Evolutionary conservation across 2,329 filamentous ascomycete genomes (phyloP).

Genomic region (Colletotrichum cuscutae): DNA sequence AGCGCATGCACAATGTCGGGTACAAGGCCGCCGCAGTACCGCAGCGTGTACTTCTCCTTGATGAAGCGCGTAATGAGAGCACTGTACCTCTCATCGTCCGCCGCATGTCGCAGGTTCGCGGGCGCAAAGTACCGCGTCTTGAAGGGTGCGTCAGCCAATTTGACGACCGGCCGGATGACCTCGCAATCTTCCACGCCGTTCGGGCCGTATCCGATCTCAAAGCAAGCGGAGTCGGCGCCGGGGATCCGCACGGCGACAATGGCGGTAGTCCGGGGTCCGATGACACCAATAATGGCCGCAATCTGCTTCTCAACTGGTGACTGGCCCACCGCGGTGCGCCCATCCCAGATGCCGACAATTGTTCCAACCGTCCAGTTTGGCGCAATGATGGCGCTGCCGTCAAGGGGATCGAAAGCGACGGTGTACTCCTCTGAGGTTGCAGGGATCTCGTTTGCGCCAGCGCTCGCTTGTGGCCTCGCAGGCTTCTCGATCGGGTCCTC

Average conservation of each 20-base stretch:
- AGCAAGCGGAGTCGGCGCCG: slow-evolving; percentile 50
- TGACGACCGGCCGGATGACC: slow-evolving; percentile 54
- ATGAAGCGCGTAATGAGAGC: slow-evolving; percentile 61
- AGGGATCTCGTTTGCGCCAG: not conserved
- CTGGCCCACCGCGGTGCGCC: slow-evolving; percentile 54
- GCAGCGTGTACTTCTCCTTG: slow-evolving; percentile 64
- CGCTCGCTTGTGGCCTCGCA: not conserved
- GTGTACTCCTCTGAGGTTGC: slow-evolving; percentile 58
- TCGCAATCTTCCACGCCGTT: slow-evolving; percentile 49
- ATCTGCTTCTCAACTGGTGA: slow-evolving; percentile 53
- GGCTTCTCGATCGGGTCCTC: slow-evolving; percentile 66
- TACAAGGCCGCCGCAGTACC: slow-evolving; percentile 70
- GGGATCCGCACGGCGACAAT: slow-evolving; percentile 64
- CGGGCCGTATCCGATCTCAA: slow-evolving; percentile 55
- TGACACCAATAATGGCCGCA: slow-evolving; percentile 62
- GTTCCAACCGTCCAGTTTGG: slow-evolving; percentile 69
- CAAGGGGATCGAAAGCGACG: slow-evolving; percentile 71
- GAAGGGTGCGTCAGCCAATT: slow-evolving; percentile 49
- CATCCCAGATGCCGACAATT: slow-evolving; percentile 70
- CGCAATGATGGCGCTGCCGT: slow-evolving; percentile 70
- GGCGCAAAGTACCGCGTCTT: slow-evolving; percentile 70
- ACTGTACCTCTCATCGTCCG: slow-evolving; percentile 61
- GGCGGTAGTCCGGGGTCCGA: slow-evolving; percentile 65
- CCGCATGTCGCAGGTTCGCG: slow-evolving; percentile 68
- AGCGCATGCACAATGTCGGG: slow-evolving; percentile 70